Evolutionary conservation across 2,329 filamentous ascomycete genomes (phyloP), one percentile per base, ranked within the genome.

Genomic region (Cladophialophora psammophila): DNA sequence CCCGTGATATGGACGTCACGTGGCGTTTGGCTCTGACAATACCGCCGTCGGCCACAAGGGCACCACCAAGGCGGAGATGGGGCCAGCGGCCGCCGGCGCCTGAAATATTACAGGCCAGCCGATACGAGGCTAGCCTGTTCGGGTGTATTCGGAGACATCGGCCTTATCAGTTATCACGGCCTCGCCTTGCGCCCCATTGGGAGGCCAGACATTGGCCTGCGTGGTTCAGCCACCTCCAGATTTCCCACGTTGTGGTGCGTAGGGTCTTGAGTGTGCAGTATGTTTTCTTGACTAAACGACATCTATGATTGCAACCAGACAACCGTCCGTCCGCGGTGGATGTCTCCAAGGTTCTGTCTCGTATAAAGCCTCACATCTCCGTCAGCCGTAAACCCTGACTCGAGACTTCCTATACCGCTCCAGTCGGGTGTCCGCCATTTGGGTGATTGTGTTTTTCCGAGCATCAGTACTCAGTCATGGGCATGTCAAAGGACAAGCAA

Each of bases 401-500:
- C 3, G 10, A 31, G 45, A 9, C 10, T 31, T 50, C 20, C 5
- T 26, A 31, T 10, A 50, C 45, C 12, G 18, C 9, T 50, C 40
- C n/a, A 5, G 40, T 2, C 15, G 15, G 15, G 40, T 5, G n/a
- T n/a, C n/a, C 8, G 10, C 40, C 12, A 26, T 50, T 12, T 20
- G 45, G 12, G 18, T 26, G 9, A 4, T 50, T 42, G 40, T 18
- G 10, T 31, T 8, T 45, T 26, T 31, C 0, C 45, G 32, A 26
- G 26, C 12, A 15, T 48, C 26, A 48, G 31, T 38, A 36, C 48
- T 15, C 38, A 36, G 48, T 15, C 13, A 69, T 69, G 67, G 73
- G 71, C 31, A 75, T 76, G 54, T 68, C 77, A 6, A 76, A 77
- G 40, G 58, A 62, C 48, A 40, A 57, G 10, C 76, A 79, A 5